phyloP scores from a whole-genome alignment of 2,329 filamentous ascomycete species.

The Aureobasidium sp. region DNA sequence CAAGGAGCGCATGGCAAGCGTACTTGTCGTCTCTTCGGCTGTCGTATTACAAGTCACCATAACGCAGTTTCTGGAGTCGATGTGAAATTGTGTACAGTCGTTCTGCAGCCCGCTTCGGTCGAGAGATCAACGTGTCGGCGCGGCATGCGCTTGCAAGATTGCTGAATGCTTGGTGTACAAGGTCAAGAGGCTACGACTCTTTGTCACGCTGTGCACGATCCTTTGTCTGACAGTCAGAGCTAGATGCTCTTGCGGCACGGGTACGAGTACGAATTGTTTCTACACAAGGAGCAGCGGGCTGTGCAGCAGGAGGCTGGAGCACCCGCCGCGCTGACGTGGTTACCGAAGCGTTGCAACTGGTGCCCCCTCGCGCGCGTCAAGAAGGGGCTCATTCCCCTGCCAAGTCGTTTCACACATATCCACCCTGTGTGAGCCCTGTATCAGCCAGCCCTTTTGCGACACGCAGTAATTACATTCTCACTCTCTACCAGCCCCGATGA shows the following conservation, averaged over 20 bases:
- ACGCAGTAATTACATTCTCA: not conserved
- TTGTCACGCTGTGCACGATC: not conserved
- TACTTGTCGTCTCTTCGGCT: constrained; percentile 39
- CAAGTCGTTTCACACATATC: constrained; percentile 1
- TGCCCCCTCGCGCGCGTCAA: not conserved
- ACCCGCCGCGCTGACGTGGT: constrained; percentile 7
- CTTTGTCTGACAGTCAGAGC: not conserved
- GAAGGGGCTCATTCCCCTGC: not conserved
- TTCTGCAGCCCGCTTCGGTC: not conserved
- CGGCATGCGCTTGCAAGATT: not conserved
- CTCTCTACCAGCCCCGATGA: not conserved
- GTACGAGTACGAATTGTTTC: not conserved
- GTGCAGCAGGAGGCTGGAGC: not conserved
- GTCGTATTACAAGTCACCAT: constrained; percentile 41
- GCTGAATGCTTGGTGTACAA: not conserved
- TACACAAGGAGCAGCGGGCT: not conserved
- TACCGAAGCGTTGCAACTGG: not conserved
- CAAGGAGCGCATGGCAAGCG: constrained; percentile 7
- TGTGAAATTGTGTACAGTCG: not conserved
- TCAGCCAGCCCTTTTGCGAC: not conserved
- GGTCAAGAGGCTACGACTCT: not conserved
- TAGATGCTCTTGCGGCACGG: not conserved
- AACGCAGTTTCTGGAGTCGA: not conserved
- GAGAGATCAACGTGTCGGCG: not conserved
- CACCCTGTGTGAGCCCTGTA: not conserved